phyloP scores from a whole-genome alignment of 2,329 filamentous ascomycete species.

The Cladosporium phlei region DNA sequence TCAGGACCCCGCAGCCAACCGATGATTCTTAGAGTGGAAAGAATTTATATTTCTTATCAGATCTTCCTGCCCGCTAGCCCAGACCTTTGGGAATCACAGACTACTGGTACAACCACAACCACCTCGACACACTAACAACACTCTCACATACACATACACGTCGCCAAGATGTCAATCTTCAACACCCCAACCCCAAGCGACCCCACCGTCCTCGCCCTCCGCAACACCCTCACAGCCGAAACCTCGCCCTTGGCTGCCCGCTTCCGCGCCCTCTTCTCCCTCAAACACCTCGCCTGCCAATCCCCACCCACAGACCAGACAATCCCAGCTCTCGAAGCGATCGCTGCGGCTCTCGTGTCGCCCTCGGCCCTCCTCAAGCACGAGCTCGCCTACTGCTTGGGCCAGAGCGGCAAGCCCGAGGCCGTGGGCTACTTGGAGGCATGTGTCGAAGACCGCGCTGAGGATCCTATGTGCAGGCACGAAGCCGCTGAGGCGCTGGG shows the following conservation, averaged over 20 bases:
- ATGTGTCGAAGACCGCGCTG: slow-evolving; percentile 71
- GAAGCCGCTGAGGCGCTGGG: slow-evolving; percentile 94
- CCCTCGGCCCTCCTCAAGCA: slow-evolving; percentile 90
- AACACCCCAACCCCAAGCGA: slow-evolving; percentile 18
- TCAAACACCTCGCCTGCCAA: slow-evolving; percentile 83
- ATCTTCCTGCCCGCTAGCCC: neutral
- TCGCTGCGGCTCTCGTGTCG: slow-evolving; percentile 79
- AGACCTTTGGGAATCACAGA: neutral
- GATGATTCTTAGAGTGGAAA: neutral
- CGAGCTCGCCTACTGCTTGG: slow-evolving; percentile 93
- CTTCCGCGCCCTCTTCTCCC: slow-evolving; percentile 94
- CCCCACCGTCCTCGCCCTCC: slow-evolving; percentile 57
- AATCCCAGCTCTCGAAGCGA: slow-evolving; percentile 67
- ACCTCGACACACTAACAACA: too few species aligned
- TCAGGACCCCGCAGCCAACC: neutral
- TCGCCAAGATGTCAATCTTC: slow-evolving; percentile 34
- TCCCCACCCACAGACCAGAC: slow-evolving; percentile 53
- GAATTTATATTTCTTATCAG: slow-evolving; percentile 2
- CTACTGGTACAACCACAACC: neutral
- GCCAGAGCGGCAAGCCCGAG: slow-evolving; percentile 75
- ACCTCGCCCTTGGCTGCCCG: slow-evolving; percentile 75
- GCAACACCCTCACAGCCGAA: slow-evolving; percentile 75
- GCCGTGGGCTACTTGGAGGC: slow-evolving; percentile 67
- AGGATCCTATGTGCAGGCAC: slow-evolving; percentile 93
- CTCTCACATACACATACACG: too few species aligned